These are phyloP conservation scores for Sphaceloma murrayae DNA, from an alignment of 2,329 filamentous ascomycete genomes.

Conservation along the genomic window DNA sequence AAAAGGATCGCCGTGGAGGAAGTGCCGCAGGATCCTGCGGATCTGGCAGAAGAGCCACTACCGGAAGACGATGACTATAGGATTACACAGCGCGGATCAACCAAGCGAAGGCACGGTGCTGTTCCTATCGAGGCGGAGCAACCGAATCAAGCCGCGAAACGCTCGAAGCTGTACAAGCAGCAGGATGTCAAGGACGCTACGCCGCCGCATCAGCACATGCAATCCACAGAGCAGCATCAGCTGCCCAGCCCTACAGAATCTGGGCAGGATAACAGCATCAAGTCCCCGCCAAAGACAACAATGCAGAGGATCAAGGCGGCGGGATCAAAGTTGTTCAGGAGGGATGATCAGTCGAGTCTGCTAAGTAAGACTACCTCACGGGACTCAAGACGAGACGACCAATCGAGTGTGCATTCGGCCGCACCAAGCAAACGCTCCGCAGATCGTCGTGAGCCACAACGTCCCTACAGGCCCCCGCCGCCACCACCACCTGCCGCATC, in stretches of 20 bases:
- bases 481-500: neutral
- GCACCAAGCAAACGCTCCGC: no score
- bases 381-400: neutral
- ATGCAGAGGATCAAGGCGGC: neutral
- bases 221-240: neutral
- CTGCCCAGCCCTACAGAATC: conserved; percentile 7
- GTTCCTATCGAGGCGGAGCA: neutral
- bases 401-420: neutral
- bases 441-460: no score
- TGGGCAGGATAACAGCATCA: conserved; percentile 1
- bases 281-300: neutral
- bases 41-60: neutral
- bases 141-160: neutral
- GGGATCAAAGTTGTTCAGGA: neutral
- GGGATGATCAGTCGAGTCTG: neutral
- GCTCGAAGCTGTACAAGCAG: neutral
- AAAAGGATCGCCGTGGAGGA: neutral
- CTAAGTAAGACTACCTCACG: neutral
- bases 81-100: neutral
- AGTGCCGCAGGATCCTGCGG: neutral
- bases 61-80: conserved; percentile 3
- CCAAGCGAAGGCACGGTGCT: neutral
- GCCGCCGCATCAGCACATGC: neutral
- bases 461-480: neutral
- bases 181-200: neutral